Evolutionary conservation across 2,329 filamentous ascomycete species (phyloP), one percentile per base, ranked within the genome.

Genomic region (Coleophoma cylindrospora): DNA sequence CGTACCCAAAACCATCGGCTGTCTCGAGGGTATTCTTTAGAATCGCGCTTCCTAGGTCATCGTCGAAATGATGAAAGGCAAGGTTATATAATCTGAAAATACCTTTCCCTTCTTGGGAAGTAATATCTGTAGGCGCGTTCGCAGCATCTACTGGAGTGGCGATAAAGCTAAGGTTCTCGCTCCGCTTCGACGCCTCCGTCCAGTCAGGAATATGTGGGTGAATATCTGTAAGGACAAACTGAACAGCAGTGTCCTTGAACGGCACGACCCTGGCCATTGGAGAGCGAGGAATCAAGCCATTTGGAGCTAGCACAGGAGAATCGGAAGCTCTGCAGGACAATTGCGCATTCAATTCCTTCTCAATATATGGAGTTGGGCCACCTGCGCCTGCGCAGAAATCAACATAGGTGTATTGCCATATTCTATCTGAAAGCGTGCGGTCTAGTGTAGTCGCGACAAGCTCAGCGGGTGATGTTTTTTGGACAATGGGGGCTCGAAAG

Each of bases 311-410:
- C 34, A 63, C 61, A 0, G 68, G 68, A 34, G 58, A 57, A 56
- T 44, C 33, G 14, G 49, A 47, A 6, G 17, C 33, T 48, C 41
- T 57, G 21, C 58, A 57, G 38, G 53, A 58, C 34, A 74, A 62
- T 55, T 68, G 64, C 43, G 61, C 54, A 64, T 87, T 87, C 54
- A 88, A 63, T 40, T 75, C 69, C 11, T 68, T 71, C 65, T 86
- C 84, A 46, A 88, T 81, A 37, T 70, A 71, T 0, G 83, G 84
- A 2, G 83, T 88, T 1, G 85, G 85, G 0, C 87, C 87, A 38
- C 87, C 87, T 13, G 78, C 83, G 47, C 87, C 87, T 2, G 86
- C 84, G 65, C 86, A 89, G 66, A 90, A 88, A 69, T 91, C 87
- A 54, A 91, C 76, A 58, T 87, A 83, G 15, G 77, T 81, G 65